Base-by-base conservation (phyloP, 2,329 filamentous ascomycete genomes). In the Aspergillus piperis region DNA sequence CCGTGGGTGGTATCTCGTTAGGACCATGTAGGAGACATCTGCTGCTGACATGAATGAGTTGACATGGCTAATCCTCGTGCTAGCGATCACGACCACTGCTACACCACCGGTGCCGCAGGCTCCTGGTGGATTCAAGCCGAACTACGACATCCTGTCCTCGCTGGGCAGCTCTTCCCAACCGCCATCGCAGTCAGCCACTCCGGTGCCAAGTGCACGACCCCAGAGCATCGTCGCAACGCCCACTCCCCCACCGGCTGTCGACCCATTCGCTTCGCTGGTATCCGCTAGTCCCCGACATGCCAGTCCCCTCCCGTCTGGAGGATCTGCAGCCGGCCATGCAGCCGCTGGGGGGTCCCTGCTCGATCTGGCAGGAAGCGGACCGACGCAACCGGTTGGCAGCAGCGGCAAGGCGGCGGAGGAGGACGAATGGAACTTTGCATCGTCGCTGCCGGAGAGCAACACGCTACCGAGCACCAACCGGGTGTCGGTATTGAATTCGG, bases 391-490 rank as follows among this genome's bases (percentile, higher is more conserved):
- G 49, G 70, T 66, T 64, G 69, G 60, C 64, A 70, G 64, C 64
- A 70, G 64, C 59, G 66, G 70, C 49, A 81, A 80, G 30, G 62
- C 73, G 6, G 67, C 75, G 54, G 86, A 90, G 49, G 94, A 97
- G 54, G 94, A 98, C 65, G 94, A 98, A 71, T 98, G 94, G 93
- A 90, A 87, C 23, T 98, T 98, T 74, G 87, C 91, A 3, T 98
- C 94, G 0, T 89, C 94, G 0, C 82, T 97, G 13, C 94, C 94
- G 3, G 82, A 86, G 60, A 76, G 27, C 76, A 72, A 62, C 58
- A 70, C 77, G 62, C 83, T 86, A 36, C 86, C 88, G 1, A 82
- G 78, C 55, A 83, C 86, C 54, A 86, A 91, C 65, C 85, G 86
- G 51, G 80, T 89, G 19, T 83, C 82, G 3, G 86, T 97, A 47